These are phyloP conservation scores for Colletotrichum plurivorum DNA, from an alignment of 2,329 filamentous ascomycete species.

Conservation along the genomic window DNA sequence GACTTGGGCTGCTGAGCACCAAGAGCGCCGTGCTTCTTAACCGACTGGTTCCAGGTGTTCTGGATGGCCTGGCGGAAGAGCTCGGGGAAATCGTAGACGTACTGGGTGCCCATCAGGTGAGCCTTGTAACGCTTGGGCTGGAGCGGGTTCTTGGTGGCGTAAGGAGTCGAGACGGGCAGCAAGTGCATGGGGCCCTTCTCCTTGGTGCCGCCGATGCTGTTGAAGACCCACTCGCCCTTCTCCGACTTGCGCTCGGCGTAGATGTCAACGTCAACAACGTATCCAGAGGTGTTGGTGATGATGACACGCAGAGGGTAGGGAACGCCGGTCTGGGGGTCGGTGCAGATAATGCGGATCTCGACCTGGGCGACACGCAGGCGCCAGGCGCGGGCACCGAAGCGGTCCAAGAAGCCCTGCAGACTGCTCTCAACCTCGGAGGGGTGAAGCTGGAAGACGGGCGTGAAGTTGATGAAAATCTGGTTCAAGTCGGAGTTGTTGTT, in stretches of 20 bases:
- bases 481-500: slow-evolving; percentile 99
- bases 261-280: slow-evolving; percentile 97
- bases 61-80: slow-evolving; percentile 98
- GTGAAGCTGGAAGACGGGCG: slow-evolving; percentile 92
- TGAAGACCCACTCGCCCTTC: slow-evolving; percentile 98
- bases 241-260: slow-evolving; percentile 98
- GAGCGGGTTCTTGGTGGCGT: slow-evolving; percentile 98
- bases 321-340: slow-evolving; percentile 84
- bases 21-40: slow-evolving; percentile 80
- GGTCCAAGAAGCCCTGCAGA: slow-evolving; percentile 94
- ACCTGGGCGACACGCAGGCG: slow-evolving; percentile 96
- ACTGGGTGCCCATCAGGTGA: slow-evolving; percentile 98
- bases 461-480: slow-evolving; percentile 99
- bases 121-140: slow-evolving; percentile 99
- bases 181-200: slow-evolving; percentile 97
- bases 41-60: slow-evolving; percentile 88
- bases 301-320: slow-evolving; percentile 95
- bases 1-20: slow-evolving; percentile 85
- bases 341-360: slow-evolving; percentile 98
- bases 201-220: slow-evolving; percentile 94
- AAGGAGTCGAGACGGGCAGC: slow-evolving; percentile 90
- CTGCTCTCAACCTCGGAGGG: slow-evolving; percentile 93
- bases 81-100: slow-evolving; percentile 99
- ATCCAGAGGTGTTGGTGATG: slow-evolving; percentile 98
- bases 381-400: slow-evolving; percentile 96